Conservation (phyloP, 1,139 yeast species). For the Scheffersomyces cryptocercus region DNA sequence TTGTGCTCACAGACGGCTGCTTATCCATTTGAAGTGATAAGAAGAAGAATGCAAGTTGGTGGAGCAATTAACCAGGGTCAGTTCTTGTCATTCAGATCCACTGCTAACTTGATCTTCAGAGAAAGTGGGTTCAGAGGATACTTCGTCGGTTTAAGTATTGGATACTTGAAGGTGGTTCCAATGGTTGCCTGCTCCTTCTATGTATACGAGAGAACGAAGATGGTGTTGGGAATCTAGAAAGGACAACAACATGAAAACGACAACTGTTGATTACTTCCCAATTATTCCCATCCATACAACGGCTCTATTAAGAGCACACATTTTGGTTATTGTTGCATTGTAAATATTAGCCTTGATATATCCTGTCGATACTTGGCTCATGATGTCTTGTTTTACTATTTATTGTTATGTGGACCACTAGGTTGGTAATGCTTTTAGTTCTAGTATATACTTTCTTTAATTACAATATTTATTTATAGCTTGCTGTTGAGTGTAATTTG, state of each 20-base stretch:
- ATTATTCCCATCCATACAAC: too few relatives aligned
- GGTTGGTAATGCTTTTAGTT: too few relatives aligned
- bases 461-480: too few relatives aligned
- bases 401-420: too few relatives aligned
- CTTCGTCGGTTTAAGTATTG: constrained; percentile 91
- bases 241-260: not conserved
- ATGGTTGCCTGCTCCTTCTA: constrained; percentile 97
- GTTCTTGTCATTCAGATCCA: constrained; percentile 53
- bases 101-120: constrained; percentile 57
- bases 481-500: too few relatives aligned
- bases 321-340: too few relatives aligned
- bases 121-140: constrained; percentile 84
- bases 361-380: too few relatives aligned
- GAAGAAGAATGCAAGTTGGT: constrained; percentile 96
- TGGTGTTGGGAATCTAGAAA: constrained; percentile 52
- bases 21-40: constrained; percentile 92
- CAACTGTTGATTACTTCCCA: too few relatives aligned
- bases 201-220: constrained; percentile 87
- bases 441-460: too few relatives aligned
- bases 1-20: constrained; percentile 95
- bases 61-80: constrained; percentile 71
- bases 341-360: too few relatives aligned
- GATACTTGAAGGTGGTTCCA: constrained; percentile 92
- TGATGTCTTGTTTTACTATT: too few relatives aligned
- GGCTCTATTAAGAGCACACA: too few relatives aligned